Base-by-base conservation (phyloP, 2,329 filamentous ascomycete genomes). In the Penicillium sp. region DNA sequence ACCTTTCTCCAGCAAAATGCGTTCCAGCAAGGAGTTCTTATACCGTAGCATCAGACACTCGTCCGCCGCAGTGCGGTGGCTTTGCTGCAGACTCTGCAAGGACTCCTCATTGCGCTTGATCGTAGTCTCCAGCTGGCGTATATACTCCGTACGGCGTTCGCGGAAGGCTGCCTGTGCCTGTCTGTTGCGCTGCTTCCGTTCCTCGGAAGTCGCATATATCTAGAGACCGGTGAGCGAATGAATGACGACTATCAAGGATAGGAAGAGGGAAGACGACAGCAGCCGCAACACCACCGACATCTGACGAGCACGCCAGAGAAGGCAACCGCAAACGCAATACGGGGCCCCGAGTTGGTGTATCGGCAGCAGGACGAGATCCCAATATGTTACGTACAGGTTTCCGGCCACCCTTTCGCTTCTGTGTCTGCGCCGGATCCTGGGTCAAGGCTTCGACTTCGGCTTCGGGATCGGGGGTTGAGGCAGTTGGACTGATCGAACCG, bases 151-250 rank as follows among this genome's bases (percentile, higher is more conserved):
- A 43, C 93, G 84, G 53, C 93, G 85, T 71, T 98, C 93, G 56
- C 93, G 84, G 62, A 98, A 98, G 42, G 93, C 93, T 39, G 93
- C 93, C 71, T 98, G 93, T 25, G 93, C 93, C 73, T 97, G 93
- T 56, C 93, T 78, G 64, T 98, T 98, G 52, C 93, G 82, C 71
- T 97, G 93, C 74, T 98, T 97, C 60, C 93, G 84, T 71, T 98
- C 93, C 69, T 98, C 93, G 8, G 93, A 97, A 23, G 93, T 98
- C 39, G 93, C 93, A 77, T 98, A 98, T 51, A 96, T 96, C 91
- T 96, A 52, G 13, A 32, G 5, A 9, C 14, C 32, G 19, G 46
- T 57, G 39, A 58, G 47, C 35, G 33, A 35, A 41, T 25, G 26
- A 39, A 23, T 36, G 20, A n/a, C n/a, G n/a, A n/a, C n/a, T n/a